Percentiles rank a stretch among this genome's conserved stretches.
Evolutionary conservation across 495 filamentous ascomycete genomes (phyloP).

Genomic region (Pyrenopolyporus hunteri): DNA sequence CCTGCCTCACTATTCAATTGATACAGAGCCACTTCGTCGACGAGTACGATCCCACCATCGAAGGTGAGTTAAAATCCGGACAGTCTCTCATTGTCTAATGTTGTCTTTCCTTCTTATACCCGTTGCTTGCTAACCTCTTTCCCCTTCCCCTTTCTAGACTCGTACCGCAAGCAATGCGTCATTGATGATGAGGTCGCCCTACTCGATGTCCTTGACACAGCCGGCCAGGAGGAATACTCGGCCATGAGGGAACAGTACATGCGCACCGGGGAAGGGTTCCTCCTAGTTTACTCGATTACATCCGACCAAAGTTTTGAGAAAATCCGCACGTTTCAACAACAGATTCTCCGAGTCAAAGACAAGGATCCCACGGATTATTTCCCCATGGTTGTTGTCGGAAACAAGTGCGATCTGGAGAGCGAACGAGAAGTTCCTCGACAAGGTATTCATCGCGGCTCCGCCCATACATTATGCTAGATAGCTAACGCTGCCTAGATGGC

Average conservation of each 20-base stretch:
- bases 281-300: constrained; percentile 97
- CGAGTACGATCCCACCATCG: constrained; percentile 99
- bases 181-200: constrained; percentile 98
- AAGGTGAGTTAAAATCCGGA: constrained; percentile 67
- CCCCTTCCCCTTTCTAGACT: constrained; percentile 64
- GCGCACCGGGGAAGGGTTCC: constrained; percentile 97
- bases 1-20: constrained; percentile 98
- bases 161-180: constrained; percentile 99
- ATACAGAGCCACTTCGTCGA: constrained; percentile 99
- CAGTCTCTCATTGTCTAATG: not conserved
- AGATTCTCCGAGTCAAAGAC: constrained; percentile 97
- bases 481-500: constrained; percentile 69
- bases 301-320: constrained; percentile 97
- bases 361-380: constrained; percentile 82
- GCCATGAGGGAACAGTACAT: constrained; percentile 99
- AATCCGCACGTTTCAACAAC: constrained; percentile 97
- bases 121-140: not conserved
- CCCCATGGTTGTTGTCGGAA: constrained; percentile 98
- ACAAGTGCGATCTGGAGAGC: constrained; percentile 96
- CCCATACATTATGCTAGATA: not conserved
- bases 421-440: constrained; percentile 89
- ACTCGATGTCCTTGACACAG: constrained; percentile 96
- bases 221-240: constrained; percentile 98
- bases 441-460: constrained; percentile 62
- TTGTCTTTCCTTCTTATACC: not conserved